Base-by-base conservation (phyloP, 2,329 filamentous ascomycete genomes). In the Cladophialophora chaetospira region DNA sequence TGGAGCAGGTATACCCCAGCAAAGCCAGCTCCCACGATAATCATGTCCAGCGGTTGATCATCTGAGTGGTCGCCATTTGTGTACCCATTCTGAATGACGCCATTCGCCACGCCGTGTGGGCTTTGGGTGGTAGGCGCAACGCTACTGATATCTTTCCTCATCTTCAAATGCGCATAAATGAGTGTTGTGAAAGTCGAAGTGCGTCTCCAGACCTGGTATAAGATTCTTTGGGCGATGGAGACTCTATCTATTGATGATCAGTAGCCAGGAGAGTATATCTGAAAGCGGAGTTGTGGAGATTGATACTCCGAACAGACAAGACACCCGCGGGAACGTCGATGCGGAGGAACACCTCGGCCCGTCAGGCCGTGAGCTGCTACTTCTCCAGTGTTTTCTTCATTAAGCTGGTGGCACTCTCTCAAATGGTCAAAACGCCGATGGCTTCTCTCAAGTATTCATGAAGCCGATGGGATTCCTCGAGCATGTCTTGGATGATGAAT, bases 1-100 rank as follows among this genome's bases (percentile, higher is more conserved):
- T 82, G 77, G 21, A 82, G 75, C 69, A 77, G 75, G 53, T 78
- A 82, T 17, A 80, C 68, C 11, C 79, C 79, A 23, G 76, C 60
- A 43, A 67, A 66, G 3, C 68, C 66, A 9, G 67, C 67, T 29
- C 68, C 68, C 5, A 69, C 62, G 49, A 63, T 59, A 15, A 67
- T 3, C 53, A 56, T 56, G 13, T 56, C 53, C 15, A 56, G 46
- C 11, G 42, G 4, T 21, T 56, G 15, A 31, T 11, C 11, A 8
- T 45, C 36, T 21, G 36, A n/a, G 9, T 46, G 28, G 28, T 35
- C 50, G 15, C 42, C 28, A 31, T 44, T 33, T 80, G 0, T 79
- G 82, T 33, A 2, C 36, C 10, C 40, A 8, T 53, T 53, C 9
- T 45, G 48, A 17, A 23, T 11, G 23, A 31, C 31, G 17, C 9